These are phyloP conservation scores for Paramyrothecium roridum DNA, from an alignment of 2,329 filamentous ascomycete genomes.

Conservation along the genomic window DNA sequence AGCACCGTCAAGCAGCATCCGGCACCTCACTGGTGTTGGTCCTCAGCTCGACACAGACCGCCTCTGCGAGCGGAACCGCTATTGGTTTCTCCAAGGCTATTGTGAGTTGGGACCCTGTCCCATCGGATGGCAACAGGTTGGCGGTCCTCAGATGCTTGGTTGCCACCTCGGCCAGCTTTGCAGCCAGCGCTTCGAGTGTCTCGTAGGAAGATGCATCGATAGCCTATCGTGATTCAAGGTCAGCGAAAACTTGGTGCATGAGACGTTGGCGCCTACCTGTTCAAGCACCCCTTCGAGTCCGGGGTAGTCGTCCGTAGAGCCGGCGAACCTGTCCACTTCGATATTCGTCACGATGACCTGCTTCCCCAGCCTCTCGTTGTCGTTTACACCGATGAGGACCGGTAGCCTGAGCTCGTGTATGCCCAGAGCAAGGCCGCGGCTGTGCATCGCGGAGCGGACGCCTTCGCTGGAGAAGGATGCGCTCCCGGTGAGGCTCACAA, in stretches of 20 bases:
- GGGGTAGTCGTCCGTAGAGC: constrained; percentile 46
- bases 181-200: constrained; percentile 60
- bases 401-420: constrained; percentile 60
- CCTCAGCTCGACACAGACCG: constrained; percentile 59
- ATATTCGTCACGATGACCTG: constrained; percentile 65
- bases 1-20: background rate
- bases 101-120: constrained; percentile 46
- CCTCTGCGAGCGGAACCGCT: constrained; percentile 70
- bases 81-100: constrained; percentile 69
- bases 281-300: constrained; percentile 58
- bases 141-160: constrained; percentile 34
- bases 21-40: constrained; percentile 21
- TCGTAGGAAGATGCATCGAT: constrained; percentile 57
- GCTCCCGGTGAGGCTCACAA: constrained; percentile 49
- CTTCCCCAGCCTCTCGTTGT: constrained; percentile 63
- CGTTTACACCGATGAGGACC: constrained; percentile 69
- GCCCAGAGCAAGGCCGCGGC: constrained; percentile 34
- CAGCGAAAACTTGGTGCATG: background rate
- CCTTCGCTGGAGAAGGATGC: constrained; percentile 34
- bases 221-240: constrained; percentile 29
- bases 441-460: constrained; percentile 11
- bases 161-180: constrained; percentile 42
- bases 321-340: constrained; percentile 53
- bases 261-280: constrained; percentile 46
- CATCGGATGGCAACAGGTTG: background rate